Percentiles rank a stretch among this genome's conserved stretches.
Conservation (phyloP, 202 grass and related monocot species). For the Setaria viridis region DNA sequence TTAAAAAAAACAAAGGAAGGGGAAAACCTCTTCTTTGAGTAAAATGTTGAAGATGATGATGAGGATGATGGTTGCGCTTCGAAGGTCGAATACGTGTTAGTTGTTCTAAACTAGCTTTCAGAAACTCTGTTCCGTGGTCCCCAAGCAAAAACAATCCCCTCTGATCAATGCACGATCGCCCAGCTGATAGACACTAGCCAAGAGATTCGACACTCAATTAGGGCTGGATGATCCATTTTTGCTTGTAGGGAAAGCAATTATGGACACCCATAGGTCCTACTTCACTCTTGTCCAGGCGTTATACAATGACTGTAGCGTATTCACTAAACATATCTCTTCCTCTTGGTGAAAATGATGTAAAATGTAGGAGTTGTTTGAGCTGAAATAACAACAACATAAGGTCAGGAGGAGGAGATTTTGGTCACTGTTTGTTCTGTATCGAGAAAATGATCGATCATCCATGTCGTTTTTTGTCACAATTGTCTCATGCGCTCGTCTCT, state of each 20-base stretch:
- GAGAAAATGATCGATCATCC: constrained; percentile 32
- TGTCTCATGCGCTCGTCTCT: constrained; percentile 15
- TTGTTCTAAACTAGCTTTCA: constrained; percentile 46
- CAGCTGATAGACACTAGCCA: neutral
- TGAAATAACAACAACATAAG: constrained; percentile 4
- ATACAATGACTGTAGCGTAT: neutral
- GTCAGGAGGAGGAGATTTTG: constrained; percentile 1
- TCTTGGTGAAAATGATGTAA: constrained; percentile 4
- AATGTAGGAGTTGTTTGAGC: neutral
- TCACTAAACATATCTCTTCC: neutral
- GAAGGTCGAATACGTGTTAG: neutral
- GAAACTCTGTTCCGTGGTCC: neutral
- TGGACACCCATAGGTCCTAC: neutral
- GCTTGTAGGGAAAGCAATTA: neutral
- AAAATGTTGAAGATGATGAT: constrained; percentile 22
- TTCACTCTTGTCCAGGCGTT: constrained; percentile 30
- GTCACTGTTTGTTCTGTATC: neutral
- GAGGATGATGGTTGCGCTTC: neutral
- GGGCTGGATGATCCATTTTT: constrained; percentile 7
- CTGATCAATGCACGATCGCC: neutral
- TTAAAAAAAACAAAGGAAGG: neutral
- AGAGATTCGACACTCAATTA: neutral
- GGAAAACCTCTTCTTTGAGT: neutral
- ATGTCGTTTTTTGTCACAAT: constrained; percentile 28
- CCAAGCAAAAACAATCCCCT: no score